Percentiles rank a stretch among this genome's conserved stretches.
Conservation (phyloP, 768 basidiomycete genomes). For the Suillus paluster region DNA sequence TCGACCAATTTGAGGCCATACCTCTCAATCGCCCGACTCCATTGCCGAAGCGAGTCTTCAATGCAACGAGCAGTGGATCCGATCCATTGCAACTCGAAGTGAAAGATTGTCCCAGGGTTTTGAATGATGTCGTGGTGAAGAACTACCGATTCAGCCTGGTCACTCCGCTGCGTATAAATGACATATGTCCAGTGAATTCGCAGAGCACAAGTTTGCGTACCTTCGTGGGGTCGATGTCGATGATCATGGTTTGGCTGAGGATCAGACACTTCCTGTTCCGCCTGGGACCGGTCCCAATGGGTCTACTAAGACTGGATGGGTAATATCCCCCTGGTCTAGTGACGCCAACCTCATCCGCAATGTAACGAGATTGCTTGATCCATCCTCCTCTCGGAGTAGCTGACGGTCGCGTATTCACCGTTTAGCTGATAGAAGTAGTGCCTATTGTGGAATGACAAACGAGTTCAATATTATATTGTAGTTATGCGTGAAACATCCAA, state of each 20-base stretch:
- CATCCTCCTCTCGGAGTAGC: constrained; percentile 70
- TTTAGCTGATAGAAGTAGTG: constrained; percentile 90
- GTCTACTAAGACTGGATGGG: constrained; percentile 40
- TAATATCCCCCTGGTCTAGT: constrained; percentile 32
- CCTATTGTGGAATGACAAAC: constrained; percentile 39
- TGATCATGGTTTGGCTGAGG: constrained; percentile 88
- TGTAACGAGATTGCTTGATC: constrained; percentile 60
- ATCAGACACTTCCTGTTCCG: constrained; percentile 64
- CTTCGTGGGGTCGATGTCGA: constrained; percentile 83
- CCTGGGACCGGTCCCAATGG: constrained; percentile 44
- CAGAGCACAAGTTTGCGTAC: constrained; percentile 37
- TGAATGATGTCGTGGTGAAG: constrained; percentile 95
- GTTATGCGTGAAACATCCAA: not conserved
- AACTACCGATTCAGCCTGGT: constrained; percentile 86
- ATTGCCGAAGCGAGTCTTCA: constrained; percentile 83
- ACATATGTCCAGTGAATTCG: not conserved
- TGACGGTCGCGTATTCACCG: constrained; percentile 73
- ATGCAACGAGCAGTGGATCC: constrained; percentile 91
- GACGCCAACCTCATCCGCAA: constrained; percentile 41
- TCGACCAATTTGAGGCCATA: constrained; percentile 94
- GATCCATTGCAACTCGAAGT: constrained; percentile 98
- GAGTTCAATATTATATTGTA: constrained; percentile 1
- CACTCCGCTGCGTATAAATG: constrained; percentile 61
- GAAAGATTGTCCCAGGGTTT: constrained; percentile 93
- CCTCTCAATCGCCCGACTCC: constrained; percentile 82